Conservation (phyloP, 2,329 filamentous ascomycete species). For the Ophiostoma ips region DNA sequence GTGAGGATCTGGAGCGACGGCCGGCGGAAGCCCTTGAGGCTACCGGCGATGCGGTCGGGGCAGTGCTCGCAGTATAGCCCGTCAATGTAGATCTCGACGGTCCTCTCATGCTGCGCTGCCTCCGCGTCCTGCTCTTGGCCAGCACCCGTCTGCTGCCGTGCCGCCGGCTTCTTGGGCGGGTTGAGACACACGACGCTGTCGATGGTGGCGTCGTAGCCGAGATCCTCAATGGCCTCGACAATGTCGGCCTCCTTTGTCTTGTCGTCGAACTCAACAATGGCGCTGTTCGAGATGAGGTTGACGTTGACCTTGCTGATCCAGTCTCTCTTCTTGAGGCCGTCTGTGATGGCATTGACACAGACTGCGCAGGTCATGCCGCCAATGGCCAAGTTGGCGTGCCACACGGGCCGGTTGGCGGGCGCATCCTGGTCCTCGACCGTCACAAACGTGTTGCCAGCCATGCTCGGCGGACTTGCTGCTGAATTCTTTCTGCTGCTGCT, state of each 20-base stretch:
- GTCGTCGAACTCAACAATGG: constrained; percentile 42
- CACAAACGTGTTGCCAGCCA: constrained; percentile 18
- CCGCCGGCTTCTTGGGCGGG: constrained; percentile 15
- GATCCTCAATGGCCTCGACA: constrained; percentile 40
- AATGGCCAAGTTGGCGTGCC: constrained; percentile 43
- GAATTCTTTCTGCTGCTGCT: neutral
- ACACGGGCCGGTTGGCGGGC: constrained; percentile 22
- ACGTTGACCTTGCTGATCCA: constrained; percentile 46
- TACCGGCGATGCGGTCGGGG: constrained; percentile 41
- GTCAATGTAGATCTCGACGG: constrained; percentile 50
- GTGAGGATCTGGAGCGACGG: constrained; percentile 37
- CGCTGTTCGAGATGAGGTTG: constrained; percentile 55
- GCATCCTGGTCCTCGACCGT: constrained; percentile 22
- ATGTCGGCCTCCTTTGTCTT: constrained; percentile 31
- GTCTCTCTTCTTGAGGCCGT: constrained; percentile 40
- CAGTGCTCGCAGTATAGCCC: constrained; percentile 68
- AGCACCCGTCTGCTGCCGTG: neutral
- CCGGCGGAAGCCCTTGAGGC: constrained; percentile 37
- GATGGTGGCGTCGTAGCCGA: constrained; percentile 53
- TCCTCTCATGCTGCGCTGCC: constrained; percentile 26
- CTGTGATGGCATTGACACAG: constrained; percentile 50
- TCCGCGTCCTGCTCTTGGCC: neutral
- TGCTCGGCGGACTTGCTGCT: neutral
- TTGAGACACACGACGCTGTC: constrained; percentile 32
- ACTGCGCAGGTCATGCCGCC: constrained; percentile 63